These are phyloP conservation scores for Vitis rupestris DNA, from an alignment of 164 flowering plant species.

Conservation along the genomic window DNA sequence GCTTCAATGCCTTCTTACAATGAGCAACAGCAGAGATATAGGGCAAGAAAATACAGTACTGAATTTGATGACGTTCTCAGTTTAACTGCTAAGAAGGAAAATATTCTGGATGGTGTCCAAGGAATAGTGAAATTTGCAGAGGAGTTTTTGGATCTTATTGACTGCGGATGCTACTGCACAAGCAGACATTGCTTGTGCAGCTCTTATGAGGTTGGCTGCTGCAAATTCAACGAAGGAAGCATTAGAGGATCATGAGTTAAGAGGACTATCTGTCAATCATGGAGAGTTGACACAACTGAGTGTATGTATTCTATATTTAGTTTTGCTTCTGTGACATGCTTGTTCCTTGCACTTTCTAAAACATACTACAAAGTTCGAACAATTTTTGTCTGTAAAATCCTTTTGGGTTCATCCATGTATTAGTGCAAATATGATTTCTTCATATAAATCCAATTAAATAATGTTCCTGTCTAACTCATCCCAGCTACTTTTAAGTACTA, in stretches of 20 bases:
- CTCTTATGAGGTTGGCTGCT: constrained; percentile 89
- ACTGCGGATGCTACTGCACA: constrained; percentile 99
- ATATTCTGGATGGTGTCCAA: constrained; percentile 81
- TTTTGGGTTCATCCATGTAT: background rate
- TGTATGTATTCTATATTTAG: constrained; percentile 45
- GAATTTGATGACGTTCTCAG: constrained; percentile 76
- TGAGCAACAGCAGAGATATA: constrained; percentile 96
- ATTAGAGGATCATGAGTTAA: constrained; percentile 70
- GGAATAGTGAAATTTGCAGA: constrained; percentile 89
- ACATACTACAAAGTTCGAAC: background rate
- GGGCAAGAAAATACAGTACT: constrained; percentile 74
- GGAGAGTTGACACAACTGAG: constrained; percentile 89
- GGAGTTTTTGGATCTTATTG: constrained; percentile 91
- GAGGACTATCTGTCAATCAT: constrained; percentile 90
- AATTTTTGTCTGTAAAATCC: background rate
- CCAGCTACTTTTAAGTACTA: too few species aligned
- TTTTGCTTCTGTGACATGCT: background rate
- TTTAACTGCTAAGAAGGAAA: constrained; percentile 70
- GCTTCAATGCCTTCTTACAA: constrained; percentile 87
- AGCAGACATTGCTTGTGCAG: constrained; percentile 94
- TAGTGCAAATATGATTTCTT: background rate
- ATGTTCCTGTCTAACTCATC: too few species aligned
- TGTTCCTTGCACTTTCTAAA: constrained; percentile 5
- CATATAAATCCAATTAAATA: too few species aligned
- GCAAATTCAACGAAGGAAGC: constrained; percentile 96